Conservation (phyloP, 2,329 filamentous ascomycete genomes). For the Orbilia brochopaga region DNA sequence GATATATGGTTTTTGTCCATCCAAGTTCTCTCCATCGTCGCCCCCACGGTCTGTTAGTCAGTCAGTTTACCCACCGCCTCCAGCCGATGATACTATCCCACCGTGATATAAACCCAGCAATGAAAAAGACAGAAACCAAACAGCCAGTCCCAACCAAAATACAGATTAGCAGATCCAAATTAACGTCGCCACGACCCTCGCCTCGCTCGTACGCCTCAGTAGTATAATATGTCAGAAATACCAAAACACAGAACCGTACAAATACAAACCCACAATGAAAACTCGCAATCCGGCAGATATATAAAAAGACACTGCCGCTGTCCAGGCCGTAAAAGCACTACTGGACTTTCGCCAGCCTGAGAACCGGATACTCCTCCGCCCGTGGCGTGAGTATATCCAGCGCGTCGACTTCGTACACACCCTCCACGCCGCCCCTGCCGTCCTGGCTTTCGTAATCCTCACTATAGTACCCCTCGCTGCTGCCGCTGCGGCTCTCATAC, state of each 20-base stretch:
- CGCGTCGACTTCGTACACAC: conserved; percentile 40
- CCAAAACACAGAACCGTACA: not conserved
- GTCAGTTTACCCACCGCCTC: too few species aligned
- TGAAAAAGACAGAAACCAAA: not conserved
- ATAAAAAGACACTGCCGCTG: conserved; percentile 15
- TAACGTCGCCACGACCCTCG: not conserved
- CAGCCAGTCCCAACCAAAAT: not conserved
- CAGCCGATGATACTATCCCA: too few species aligned
- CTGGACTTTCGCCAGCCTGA: conserved; percentile 28
- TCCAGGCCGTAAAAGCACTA: too few species aligned
- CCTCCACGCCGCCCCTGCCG: conserved; percentile 20
- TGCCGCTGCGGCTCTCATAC: conserved; percentile 17
- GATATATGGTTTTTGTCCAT: too few species aligned
- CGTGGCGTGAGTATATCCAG: conserved; percentile 35
- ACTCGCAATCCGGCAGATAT: too few species aligned
- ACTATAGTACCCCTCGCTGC: conserved; percentile 45
- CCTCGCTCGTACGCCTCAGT: not conserved
- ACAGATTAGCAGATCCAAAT: not conserved
- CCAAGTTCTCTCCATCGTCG: too few species aligned
- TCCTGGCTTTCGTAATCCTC: conserved; percentile 49
- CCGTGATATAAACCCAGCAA: not conserved
- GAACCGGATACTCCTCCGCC: conserved; percentile 30
- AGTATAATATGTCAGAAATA: not conserved
- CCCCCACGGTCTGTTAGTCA: too few species aligned
- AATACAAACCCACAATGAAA: conserved; percentile 3